Evolutionary conservation across 176 grass and related monocot genomes (phyloP).

Genomic region (Sorghum bicolor): Sorghum_bicolor_NCBIv3 NC_012872.2:12993001-12993500

Average conservation of each 20-base stretch:
- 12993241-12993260: too few species aligned
- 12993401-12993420: too few species aligned
- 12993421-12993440: background rate
- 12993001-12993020: background rate
- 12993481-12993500: background rate
- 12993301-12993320: background rate
- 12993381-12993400: too few species aligned
- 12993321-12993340: conserved; percentile 4
- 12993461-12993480: background rate
- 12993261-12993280: background rate
- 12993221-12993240: background rate
- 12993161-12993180: background rate
- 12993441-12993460: background rate
- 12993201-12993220: background rate
- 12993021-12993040: background rate
- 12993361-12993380: too few species aligned
- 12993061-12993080: too few species aligned
- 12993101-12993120: conserved; percentile 1
- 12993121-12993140: background rate
- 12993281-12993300: background rate
- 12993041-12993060: background rate
- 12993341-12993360: background rate
- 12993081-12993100: background rate
- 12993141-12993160: background rate
- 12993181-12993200: background rate